Conservation (phyloP, 2,329 filamentous ascomycete genomes). For the Fusarium ramigenum region DNA sequence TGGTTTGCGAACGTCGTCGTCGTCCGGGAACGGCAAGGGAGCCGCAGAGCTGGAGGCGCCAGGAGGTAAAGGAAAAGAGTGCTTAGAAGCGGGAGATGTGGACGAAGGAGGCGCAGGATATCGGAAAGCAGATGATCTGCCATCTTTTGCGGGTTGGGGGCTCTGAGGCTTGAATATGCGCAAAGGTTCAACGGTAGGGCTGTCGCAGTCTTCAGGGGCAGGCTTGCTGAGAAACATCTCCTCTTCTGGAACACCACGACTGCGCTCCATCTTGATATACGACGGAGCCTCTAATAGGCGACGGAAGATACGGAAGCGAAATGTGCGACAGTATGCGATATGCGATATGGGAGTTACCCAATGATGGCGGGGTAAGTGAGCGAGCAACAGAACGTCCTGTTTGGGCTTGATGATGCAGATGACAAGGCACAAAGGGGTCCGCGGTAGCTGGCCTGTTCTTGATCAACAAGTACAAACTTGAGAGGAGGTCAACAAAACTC, state of each 20-base stretch:
- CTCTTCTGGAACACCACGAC: slow-evolving; percentile 76
- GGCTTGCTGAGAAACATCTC: slow-evolving; percentile 81
- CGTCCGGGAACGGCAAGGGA: slow-evolving; percentile 77
- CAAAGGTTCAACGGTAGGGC: slow-evolving; percentile 83
- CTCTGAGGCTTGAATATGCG: slow-evolving; percentile 84
- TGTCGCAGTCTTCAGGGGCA: slow-evolving; percentile 66
- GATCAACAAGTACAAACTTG: slow-evolving; percentile 8
- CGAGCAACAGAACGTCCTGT: background rate
- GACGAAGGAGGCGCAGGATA: slow-evolving; percentile 61
- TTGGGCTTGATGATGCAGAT: slow-evolving; percentile 13
- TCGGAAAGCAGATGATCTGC: slow-evolving; percentile 52
- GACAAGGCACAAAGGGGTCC: background rate
- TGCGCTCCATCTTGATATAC: slow-evolving; percentile 57
- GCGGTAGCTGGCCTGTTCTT: slow-evolving; percentile 7
- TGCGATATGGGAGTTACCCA: slow-evolving; percentile 16
- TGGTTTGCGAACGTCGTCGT: slow-evolving; percentile 64
- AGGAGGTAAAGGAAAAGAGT: slow-evolving; percentile 70
- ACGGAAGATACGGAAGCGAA: background rate
- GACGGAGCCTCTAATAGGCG: slow-evolving; percentile 5
- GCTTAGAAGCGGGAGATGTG: slow-evolving; percentile 57
- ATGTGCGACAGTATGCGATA: slow-evolving; percentile 21
- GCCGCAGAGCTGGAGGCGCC: slow-evolving; percentile 76
- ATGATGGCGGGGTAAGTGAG: slow-evolving; percentile 25
- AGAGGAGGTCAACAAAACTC: background rate
- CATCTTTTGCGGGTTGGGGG: slow-evolving; percentile 62